Base-by-base conservation (phyloP, 768 basidiomycete species). In the Boletus sp. region DNA sequence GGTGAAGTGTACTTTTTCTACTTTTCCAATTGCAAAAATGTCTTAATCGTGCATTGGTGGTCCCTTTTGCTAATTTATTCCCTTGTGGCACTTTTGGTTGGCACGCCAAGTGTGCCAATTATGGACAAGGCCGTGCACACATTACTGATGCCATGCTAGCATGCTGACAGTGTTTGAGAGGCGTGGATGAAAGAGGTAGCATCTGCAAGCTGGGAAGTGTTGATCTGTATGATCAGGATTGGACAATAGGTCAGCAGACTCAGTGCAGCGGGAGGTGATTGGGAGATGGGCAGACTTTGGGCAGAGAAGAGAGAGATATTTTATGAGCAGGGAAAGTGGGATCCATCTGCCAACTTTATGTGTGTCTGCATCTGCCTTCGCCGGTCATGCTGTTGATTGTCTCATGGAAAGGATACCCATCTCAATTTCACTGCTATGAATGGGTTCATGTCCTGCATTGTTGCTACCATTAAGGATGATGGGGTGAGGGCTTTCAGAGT, bases 281-380 rank as follows among this genome's bases (percentile, higher is more conserved):
- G 92, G 92, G 95, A 96, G 72, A 85, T 97, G 78, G 92, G 92
- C 1, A 88, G 92, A 61, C 87, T 95, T 17, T 99, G 96, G 92
- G 87, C 91, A 1, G 95, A 99, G 74, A 95, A 96, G 76, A 77
- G 90, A 46, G 94, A 96, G 70, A 86, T 98, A 20, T 94, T 98
- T 64, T 98, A 96, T 71, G 89, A 94, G 61, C 82, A 84, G 55
- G 84, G 82, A 7, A 79, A 81, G 47, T 94, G 92, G 88, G 81
- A 89, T 59, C 83, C 94, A 0, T 68, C 89, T 52, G 85, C 88
- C 58, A 99, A 98, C 73, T 83, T 90, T 67, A 87, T 84, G 85
- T 87, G 71, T 66, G 85, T 76, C 35, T 45, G 5, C 46, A 11
- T 41, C 46, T 7, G 14, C 5, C 9, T 47, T 35, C 5, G 14